Evolutionary conservation across 1,139 yeast species (phyloP), one percentile per base, ranked within the genome.

Genomic region (Geotrichum aggregatum): DNA sequence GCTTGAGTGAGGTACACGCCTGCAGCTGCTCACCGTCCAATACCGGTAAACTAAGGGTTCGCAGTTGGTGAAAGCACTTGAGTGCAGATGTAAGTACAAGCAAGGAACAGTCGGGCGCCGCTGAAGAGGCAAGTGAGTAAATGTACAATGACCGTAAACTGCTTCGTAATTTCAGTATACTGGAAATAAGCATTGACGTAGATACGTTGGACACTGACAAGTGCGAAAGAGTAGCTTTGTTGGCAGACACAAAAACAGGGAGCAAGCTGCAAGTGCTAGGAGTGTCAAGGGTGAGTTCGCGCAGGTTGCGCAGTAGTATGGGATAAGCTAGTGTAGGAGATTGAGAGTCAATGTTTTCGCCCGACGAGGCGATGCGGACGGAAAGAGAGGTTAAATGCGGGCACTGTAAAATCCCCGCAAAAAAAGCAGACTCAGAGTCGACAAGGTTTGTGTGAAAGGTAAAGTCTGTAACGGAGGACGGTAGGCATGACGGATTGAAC

Each of bases 391-490:
- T 24, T 14, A 49, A 41, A 8, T 48, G 35, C 10, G 40, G 21
- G 30, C 44, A 33, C 11, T 14, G 11, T 3, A 44, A 19, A 18
- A 49, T 31, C 11, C 19, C 26, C n/a, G 22, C 13, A 21, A 33
- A 43, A 35, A 49, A 49, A 8, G 31, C 18, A 4, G 41, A 19
- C 22, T 44, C 52, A 21, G 42, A 42, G 24, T 44, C 52, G 30
- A 49, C 40, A 10, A 44, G 49, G 31, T 49, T 49, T 18, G 52
- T 44, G 38, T 49, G 52, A 14, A 49, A 49, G 7, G 42, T 43
- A 40, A 49, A 49, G 28, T 44, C 49, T 4, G 24, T 19, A 13
- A 49, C 30, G 3, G 49, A 44, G 22, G 28, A 40, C 2, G 48
- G 47, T 3, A 49, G 35, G 18, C 52, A 49, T 7, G 38, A 18